phyloP scores from a whole-genome alignment of 2,329 filamentous ascomycete species.

The Fusarium sarcochroum region DNA sequence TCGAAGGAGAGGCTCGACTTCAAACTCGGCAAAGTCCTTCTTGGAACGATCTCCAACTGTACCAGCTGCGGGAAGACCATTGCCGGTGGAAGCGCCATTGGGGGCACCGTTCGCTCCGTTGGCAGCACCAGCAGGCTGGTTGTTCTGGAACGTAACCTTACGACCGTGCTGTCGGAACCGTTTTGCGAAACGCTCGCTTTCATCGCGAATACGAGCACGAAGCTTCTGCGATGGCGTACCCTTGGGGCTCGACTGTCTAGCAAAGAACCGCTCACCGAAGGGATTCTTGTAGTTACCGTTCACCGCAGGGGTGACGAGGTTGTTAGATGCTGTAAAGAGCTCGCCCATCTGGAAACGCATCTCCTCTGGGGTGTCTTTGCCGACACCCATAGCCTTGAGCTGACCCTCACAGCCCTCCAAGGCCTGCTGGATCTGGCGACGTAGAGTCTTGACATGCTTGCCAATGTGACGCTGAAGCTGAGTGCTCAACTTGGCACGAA shows the following conservation, averaged over 20 bases:
- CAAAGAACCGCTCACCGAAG: constrained; percentile 65
- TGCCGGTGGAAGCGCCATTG: constrained; percentile 19
- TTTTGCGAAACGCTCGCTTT: constrained; percentile 64
- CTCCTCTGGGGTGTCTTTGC: constrained; percentile 66
- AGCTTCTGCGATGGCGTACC: constrained; percentile 67
- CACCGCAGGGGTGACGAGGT: constrained; percentile 67
- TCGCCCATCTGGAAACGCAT: constrained; percentile 69
- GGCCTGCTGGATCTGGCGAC: constrained; percentile 65
- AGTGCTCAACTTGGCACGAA: constrained; percentile 64
- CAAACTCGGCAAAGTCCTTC: constrained; percentile 62
- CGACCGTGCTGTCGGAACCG: constrained; percentile 65
- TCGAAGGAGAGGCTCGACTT: constrained; percentile 64
- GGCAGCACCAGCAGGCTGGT: constrained; percentile 37
- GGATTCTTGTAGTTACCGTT: constrained; percentile 70
- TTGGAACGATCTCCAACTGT: constrained; percentile 58
- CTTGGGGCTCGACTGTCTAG: constrained; percentile 62
- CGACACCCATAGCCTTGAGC: constrained; percentile 64
- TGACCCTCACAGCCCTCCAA: constrained; percentile 64
- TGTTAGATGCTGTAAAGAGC: constrained; percentile 66
- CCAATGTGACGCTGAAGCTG: constrained; percentile 68
- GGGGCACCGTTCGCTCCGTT: constrained; percentile 30
- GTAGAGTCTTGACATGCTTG: constrained; percentile 64
- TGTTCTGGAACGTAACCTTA: constrained; percentile 60
- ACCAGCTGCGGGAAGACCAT: constrained; percentile 50
- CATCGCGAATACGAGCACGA: constrained; percentile 65